Percentiles rank a stretch among this genome's conserved stretches.
Conservation (phyloP, 352 stramenopile genomes). For the Pelagophyceae sp. region DNA sequence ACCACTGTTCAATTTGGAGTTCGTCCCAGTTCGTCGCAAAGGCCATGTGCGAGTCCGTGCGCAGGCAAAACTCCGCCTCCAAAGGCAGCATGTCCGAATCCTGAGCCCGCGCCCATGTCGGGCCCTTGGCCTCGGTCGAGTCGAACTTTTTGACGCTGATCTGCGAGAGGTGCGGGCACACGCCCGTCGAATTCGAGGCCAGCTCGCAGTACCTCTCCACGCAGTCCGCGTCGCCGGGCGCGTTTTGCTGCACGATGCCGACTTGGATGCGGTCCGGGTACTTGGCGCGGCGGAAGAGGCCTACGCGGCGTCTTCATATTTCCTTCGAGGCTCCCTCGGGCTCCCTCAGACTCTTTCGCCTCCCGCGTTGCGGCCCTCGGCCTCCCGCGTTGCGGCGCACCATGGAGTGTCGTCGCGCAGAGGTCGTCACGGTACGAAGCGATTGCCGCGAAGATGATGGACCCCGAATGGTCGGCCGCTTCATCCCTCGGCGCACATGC, state of each 20-base stretch:
- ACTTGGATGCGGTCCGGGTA: constrained; percentile 53
- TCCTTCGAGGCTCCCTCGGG: no score
- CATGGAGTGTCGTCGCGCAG: constrained; percentile 18
- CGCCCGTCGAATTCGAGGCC: neutral
- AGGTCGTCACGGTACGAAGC: constrained; percentile 26
- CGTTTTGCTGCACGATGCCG: constrained; percentile 63
- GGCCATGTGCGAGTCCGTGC: constrained; percentile 71
- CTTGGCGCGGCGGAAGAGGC: constrained; percentile 46
- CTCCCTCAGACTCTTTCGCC: no score
- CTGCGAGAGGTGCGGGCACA: constrained; percentile 43
- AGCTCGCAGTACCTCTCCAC: constrained; percentile 49
- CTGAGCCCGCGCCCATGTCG: constrained; percentile 43
- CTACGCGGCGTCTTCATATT: no score
- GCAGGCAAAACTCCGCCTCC: constrained; percentile 67
- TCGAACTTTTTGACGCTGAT: constrained; percentile 45
- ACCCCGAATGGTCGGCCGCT: neutral
- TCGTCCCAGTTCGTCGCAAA: constrained; percentile 65
- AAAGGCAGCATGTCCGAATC: constrained; percentile 43
- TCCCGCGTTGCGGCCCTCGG: no score
- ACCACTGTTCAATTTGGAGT: constrained; percentile 59
- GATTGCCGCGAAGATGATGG: constrained; percentile 29
- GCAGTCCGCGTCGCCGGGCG: constrained; percentile 50
- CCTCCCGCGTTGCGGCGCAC: no score
- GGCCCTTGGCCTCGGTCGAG: constrained; percentile 43
- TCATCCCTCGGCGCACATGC: constrained; percentile 22